Base-by-base conservation (phyloP, 73 alveolate genomes). In the Paramecium octaurelia region DNA sequence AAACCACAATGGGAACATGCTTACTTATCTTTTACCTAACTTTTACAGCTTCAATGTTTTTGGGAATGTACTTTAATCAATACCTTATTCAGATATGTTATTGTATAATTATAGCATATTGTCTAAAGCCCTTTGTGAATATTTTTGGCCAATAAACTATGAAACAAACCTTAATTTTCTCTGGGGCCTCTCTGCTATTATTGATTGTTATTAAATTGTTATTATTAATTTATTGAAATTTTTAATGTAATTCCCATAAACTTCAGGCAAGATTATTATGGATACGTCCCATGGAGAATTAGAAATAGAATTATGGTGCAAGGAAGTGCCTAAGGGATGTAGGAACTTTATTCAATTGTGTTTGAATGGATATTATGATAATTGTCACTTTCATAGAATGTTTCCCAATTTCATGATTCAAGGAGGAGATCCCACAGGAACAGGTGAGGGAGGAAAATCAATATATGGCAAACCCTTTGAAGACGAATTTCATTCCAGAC, bases 261-360 rank as follows among this genome's bases (percentile, higher is more conserved):
- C 95, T 60, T 88, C 77, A 24, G 92, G 96, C 8, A 94, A 84
- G 43, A 93, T 93, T 10, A 88, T 89, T 6, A 38, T 95, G 18
- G 87, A 59, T 31, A 93, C 97, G 1, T 38, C 92, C 29, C 85
- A 48, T 42, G 98, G 98, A 58, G 98, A 96, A 21, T 84, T 96
- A 27, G 97, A 96, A 70, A 64, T 96, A 38, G 99, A 98, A 76
- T 93, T 98, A 44, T 98, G 98, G 98, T 88, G 98, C 46, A 85
- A 89, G 24, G 99, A 97, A 93, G 95, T 99, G 3, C 99, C 99
- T 8, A 96, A 95, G 75, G 93, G 99, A 16, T 97, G 99, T 92
- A 85, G 96, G 84, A 98, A 98, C 93, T 98, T 98, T 92, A 95
- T 97, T 54, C 95, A 97, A 85, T 96, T 96, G 38, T 97, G 99